Conservation (phyloP, 1,139 yeast genomes). For the Lodderomyces theae region DNA sequence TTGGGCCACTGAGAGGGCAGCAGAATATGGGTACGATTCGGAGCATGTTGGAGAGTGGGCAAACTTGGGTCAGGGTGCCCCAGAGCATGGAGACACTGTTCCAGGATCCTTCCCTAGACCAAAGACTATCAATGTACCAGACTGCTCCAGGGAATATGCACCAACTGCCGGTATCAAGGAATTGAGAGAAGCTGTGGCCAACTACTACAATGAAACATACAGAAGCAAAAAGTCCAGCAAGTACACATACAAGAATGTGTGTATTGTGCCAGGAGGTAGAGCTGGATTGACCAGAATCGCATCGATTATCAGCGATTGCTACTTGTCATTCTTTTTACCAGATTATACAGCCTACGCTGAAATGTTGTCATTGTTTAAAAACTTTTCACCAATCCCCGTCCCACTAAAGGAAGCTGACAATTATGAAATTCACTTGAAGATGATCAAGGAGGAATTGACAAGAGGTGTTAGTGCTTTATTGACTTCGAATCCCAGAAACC, state of each 20-base stretch:
- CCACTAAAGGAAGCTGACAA: constrained; percentile 61
- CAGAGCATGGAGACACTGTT: constrained; percentile 62
- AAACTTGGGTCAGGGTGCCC: constrained; percentile 70
- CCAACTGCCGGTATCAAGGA: constrained; percentile 63
- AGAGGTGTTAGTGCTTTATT: constrained; percentile 63
- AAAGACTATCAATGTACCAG: constrained; percentile 48
- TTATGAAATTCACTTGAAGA: constrained; percentile 57
- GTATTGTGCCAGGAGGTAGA: constrained; percentile 70
- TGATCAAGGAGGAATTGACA: constrained; percentile 52
- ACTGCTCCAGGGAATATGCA: constrained; percentile 57
- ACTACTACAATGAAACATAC: constrained; percentile 57
- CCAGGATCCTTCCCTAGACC: constrained; percentile 65
- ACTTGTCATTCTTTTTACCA: constrained; percentile 62
- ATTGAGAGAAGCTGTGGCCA: constrained; percentile 61
- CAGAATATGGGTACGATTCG: constrained; percentile 54
- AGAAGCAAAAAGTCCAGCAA: constrained; percentile 50
- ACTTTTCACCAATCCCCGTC: constrained; percentile 67
- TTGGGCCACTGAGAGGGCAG: constrained; percentile 68
- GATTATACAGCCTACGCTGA: constrained; percentile 75
- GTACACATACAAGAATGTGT: constrained; percentile 64
- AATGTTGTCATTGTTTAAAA: constrained; percentile 64
- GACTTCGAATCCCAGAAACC: constrained; percentile 67
- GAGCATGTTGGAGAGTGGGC: constrained; percentile 56
- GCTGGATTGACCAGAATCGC: constrained; percentile 70
- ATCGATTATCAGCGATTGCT: constrained; percentile 60